A percentile compares a stretch with the other conserved stretches of the same genome.
Conservation (phyloP, 768 basidiomycete genomes). For the Clitopilus passeckerianus region DNA sequence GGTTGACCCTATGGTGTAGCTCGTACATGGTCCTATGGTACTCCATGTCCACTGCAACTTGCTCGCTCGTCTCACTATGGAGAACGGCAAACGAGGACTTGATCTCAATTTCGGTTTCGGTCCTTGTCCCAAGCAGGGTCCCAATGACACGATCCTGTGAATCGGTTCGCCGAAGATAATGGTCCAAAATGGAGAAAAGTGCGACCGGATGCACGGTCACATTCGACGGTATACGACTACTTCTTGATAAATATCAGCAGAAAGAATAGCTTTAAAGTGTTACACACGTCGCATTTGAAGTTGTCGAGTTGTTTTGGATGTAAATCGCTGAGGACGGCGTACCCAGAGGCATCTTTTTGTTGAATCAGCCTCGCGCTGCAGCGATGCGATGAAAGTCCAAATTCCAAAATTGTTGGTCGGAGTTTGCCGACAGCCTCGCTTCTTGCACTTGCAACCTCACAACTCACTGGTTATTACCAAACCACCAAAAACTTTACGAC, state of each 20-base stretch:
- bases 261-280: background rate
- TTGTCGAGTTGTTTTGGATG: constrained; percentile 30
- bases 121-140: constrained; percentile 84
- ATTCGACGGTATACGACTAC: constrained; percentile 63
- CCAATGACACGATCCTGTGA: constrained; percentile 89
- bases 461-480: constrained; percentile 9
- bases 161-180: constrained; percentile 86
- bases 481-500: constrained; percentile 14
- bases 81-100: constrained; percentile 87
- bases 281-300: constrained; percentile 33
- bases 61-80: constrained; percentile 88
- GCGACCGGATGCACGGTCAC: constrained; percentile 90
- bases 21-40: constrained; percentile 94
- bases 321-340: constrained; percentile 47
- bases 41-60: constrained; percentile 95
- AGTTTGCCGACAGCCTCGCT: constrained; percentile 27
- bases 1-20: constrained; percentile 77
- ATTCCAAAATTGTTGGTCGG: constrained; percentile 31
- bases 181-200: constrained; percentile 93
- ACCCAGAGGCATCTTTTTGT: constrained; percentile 42
- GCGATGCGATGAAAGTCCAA: constrained; percentile 6
- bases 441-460: constrained; percentile 6
- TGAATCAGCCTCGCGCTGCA: constrained; percentile 1
- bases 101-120: constrained; percentile 66
- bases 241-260: constrained; percentile 5